Conservation (phyloP, 257 asterid species). For the Lavandula angustifolia region DNA sequence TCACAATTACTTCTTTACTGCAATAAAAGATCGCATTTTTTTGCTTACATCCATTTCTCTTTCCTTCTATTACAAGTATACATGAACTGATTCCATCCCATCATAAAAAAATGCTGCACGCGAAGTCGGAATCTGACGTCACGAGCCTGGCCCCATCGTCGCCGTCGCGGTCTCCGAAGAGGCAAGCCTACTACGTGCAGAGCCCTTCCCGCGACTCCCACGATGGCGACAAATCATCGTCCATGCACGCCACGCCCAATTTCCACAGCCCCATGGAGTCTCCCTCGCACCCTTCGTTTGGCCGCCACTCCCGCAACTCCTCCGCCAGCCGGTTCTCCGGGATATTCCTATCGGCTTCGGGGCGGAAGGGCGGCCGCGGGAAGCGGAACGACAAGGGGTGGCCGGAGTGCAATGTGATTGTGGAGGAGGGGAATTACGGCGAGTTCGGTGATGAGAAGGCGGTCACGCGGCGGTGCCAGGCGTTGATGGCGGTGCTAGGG, state of each 20-base stretch:
- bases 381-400: conserved; percentile 91
- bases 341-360: conserved; percentile 87
- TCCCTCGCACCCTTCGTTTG: conserved; percentile 91
- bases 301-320: conserved; percentile 93
- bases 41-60: neutral
- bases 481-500: conserved; percentile 64
- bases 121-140: conserved; percentile 93
- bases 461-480: conserved; percentile 67
- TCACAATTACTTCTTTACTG: conserved; percentile 7
- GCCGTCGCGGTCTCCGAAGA: conserved; percentile 87
- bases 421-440: conserved; percentile 85
- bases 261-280: conserved; percentile 91
- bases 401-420: conserved; percentile 92
- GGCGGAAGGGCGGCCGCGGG: conserved; percentile 61
- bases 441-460: conserved; percentile 69
- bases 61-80: neutral
- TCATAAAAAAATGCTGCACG: conserved; percentile 54
- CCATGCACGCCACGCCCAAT: conserved; percentile 90
- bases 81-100: neutral
- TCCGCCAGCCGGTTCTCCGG: conserved; percentile 93
- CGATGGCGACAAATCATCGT: conserved; percentile 82
- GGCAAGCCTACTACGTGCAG: conserved; percentile 86
- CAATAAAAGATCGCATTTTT: neutral
- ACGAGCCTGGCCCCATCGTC: conserved; percentile 95
- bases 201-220: conserved; percentile 96